Evolutionary conservation across 225 moss, liverwort and hornwort genomes (phyloP).

Genomic region (Marchantia polymorpha): DNA sequence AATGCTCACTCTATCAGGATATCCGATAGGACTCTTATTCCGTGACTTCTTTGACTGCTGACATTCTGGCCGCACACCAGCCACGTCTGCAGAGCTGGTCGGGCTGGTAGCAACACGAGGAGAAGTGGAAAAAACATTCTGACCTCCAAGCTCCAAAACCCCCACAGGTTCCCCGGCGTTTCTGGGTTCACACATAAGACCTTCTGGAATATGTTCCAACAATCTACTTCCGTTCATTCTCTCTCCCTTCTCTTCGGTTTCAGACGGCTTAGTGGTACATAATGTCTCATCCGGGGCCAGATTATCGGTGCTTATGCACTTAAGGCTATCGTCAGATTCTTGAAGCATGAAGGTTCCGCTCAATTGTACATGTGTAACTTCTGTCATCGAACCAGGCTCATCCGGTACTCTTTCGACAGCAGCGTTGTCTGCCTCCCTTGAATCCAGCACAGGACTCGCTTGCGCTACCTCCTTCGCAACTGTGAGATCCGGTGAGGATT

Average conservation of each 20-base stretch:
- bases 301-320: neutral
- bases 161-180: neutral
- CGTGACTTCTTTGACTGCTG: slow-evolving; percentile 17
- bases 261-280: slow-evolving; percentile 12
- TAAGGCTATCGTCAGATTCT: neutral
- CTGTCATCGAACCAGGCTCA: too few species aligned
- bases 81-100: neutral
- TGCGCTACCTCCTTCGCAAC: neutral
- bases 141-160: neutral
- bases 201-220: neutral
- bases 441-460: neutral
- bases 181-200: neutral
- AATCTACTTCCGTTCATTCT: neutral
- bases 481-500: neutral
- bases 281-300: neutral
- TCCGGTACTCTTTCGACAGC: neutral
- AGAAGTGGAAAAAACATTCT: neutral
- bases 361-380: neutral
- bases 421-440: neutral
- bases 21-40: neutral
- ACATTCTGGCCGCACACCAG: neutral
- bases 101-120: neutral
- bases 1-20: neutral
- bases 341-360: neutral
- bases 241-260: neutral